Percentiles rank a stretch among this genome's conserved stretches.
These are phyloP conservation scores for Flammula alnicola DNA, from an alignment of 1,284 basidiomycete species.

Conservation along the genomic window DNA sequence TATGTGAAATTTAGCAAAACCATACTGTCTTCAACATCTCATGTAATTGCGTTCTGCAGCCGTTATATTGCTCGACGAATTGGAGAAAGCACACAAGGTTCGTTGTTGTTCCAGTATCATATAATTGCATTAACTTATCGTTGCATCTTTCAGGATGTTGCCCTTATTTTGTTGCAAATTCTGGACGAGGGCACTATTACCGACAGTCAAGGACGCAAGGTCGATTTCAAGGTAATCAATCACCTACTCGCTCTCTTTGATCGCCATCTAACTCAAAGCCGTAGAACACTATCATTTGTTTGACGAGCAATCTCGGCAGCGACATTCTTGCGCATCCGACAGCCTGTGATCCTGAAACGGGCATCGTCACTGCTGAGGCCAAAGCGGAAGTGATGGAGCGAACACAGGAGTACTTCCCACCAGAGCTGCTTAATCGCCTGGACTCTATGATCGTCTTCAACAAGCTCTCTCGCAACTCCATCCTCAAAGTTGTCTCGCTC, in stretches of 20 bases:
- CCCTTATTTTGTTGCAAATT: conserved; percentile 91
- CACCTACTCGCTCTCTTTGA: not conserved
- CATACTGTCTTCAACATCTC: too few relatives aligned
- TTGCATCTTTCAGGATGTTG: conserved; percentile 63
- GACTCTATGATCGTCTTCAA: conserved; percentile 92
- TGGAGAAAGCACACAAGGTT: conserved; percentile 90
- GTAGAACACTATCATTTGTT: conserved; percentile 83
- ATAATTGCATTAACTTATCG: not conserved
- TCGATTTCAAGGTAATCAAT: conserved; percentile 73
- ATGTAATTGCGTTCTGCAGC: too few relatives aligned
- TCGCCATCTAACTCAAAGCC: not conserved
- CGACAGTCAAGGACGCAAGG: conserved; percentile 79
- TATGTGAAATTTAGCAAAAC: too few relatives aligned
- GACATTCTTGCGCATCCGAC: conserved; percentile 77
- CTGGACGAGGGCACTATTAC: conserved; percentile 92
- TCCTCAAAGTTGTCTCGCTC: conserved; percentile 79
- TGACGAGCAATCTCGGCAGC: conserved; percentile 64
- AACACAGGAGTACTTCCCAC: conserved; percentile 83
- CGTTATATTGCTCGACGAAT: conserved; percentile 86
- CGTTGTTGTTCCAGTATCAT: conserved; percentile 11
- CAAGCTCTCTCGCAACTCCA: conserved; percentile 76
- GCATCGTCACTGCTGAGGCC: conserved; percentile 69
- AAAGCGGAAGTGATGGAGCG: conserved; percentile 75
- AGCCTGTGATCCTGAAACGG: conserved; percentile 65
- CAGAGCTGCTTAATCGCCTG: conserved; percentile 89